Conservation (phyloP, 768 basidiomycete species). For the Russula ochroleuca region DNA sequence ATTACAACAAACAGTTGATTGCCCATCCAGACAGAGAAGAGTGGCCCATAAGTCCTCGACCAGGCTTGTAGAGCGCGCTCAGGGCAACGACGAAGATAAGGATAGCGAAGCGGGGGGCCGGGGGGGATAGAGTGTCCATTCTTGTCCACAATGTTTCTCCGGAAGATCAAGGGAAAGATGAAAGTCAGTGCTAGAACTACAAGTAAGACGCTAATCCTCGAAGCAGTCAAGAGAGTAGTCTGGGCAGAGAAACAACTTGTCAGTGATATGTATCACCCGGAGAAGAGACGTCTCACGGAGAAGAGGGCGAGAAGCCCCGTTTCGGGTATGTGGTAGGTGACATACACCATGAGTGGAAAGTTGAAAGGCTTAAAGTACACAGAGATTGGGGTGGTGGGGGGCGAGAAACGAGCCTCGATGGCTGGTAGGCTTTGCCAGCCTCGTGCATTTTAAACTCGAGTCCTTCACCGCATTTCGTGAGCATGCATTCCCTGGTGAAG, state of each 20-base stretch:
- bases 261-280: neutral
- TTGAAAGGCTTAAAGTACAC: slow-evolving; percentile 1
- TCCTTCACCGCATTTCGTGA: neutral
- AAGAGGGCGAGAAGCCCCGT: neutral
- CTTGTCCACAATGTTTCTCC: slow-evolving; percentile 29
- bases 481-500: neutral
- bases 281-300: neutral
- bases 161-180: slow-evolving; percentile 27
- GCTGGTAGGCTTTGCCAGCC: neutral
- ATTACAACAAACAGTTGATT: slow-evolving; percentile 46
- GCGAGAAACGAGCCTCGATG: neutral
- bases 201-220: neutral
- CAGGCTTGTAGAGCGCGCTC: slow-evolving; percentile 43
- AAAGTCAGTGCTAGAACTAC: slow-evolving; percentile 2
- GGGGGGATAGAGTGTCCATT: slow-evolving; percentile 30
- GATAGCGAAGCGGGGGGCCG: slow-evolving; percentile 33
- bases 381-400: neutral
- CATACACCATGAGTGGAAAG: slow-evolving; percentile 7
- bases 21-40: slow-evolving; percentile 47
- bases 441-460: slow-evolving; percentile 1
- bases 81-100: slow-evolving; percentile 42
- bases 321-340: slow-evolving; percentile 2
- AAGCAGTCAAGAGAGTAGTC: neutral
- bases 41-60: slow-evolving; percentile 42
- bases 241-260: neutral